These are phyloP conservation scores for Citrullus mucosospermus DNA, from an alignment of 306 rosid species.

Conservation along the genomic window DNA sequence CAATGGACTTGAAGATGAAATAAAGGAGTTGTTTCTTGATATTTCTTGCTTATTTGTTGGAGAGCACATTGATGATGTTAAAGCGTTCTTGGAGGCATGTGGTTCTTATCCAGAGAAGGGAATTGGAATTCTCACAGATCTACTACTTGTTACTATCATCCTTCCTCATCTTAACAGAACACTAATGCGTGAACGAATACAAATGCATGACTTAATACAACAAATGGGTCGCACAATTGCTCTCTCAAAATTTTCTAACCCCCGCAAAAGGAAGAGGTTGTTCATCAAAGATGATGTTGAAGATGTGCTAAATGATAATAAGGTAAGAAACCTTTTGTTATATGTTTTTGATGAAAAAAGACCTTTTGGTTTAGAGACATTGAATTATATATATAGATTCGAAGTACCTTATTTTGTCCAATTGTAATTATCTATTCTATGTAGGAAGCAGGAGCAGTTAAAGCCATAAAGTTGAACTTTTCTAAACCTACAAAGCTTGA, in stretches of 20 bases:
- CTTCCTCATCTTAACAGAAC: no score
- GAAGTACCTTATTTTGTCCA: neutral
- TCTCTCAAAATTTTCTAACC: neutral
- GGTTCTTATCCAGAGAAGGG: constrained; percentile 8
- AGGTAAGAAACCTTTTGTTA: neutral
- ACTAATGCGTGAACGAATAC: neutral
- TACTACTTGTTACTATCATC: constrained; percentile 2
- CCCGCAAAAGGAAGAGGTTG: constrained; percentile 6
- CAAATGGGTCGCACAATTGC: constrained; percentile 22
- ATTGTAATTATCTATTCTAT: neutral
- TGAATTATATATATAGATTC: no score
- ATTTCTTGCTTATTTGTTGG: constrained; percentile 27
- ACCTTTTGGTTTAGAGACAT: no score
- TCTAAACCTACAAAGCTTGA: neutral
- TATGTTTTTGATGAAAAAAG: neutral
- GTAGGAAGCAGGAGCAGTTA: neutral
- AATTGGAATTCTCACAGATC: constrained; percentile 3
- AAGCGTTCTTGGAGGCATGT: neutral
- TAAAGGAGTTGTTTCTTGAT: constrained; percentile 24
- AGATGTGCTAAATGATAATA: neutral
- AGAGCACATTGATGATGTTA: neutral
- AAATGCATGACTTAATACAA: constrained; percentile 14
- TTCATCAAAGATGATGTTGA: neutral
- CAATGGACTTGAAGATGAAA: constrained; percentile 7
- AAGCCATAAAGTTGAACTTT: neutral